A percentile compares a stretch with the other conserved stretches of the same genome.
These are phyloP conservation scores for Teunomyces stri DNA, from an alignment of 805 yeast species.

Conservation along the genomic window DNA sequence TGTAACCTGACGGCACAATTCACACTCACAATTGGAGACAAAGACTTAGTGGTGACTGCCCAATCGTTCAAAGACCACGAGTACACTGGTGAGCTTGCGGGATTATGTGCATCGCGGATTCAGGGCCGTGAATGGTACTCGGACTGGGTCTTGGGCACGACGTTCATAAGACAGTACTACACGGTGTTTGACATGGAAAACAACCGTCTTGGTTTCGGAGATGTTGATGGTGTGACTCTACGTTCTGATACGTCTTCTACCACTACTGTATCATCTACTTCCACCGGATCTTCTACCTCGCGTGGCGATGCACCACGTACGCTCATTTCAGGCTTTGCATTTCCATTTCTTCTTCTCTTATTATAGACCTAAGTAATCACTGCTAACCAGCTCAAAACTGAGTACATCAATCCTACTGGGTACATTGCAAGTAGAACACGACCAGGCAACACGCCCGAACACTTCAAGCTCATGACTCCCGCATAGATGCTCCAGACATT, in stretches of 20 bases:
- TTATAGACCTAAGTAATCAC: slow-evolving; percentile 45
- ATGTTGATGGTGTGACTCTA: not conserved
- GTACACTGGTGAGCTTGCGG: slow-evolving; percentile 38
- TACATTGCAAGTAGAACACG: slow-evolving; percentile 61
- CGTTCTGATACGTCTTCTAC: no score
- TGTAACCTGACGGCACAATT: slow-evolving; percentile 46
- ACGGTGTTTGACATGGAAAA: slow-evolving; percentile 55
- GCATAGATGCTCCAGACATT: slow-evolving; percentile 65
- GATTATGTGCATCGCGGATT: slow-evolving; percentile 62
- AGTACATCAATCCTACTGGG: slow-evolving; percentile 63
- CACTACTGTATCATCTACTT: not conserved
- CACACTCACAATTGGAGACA: slow-evolving; percentile 41
- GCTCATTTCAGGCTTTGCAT: not conserved
- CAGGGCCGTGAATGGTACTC: slow-evolving; percentile 49
- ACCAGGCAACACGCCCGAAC: slow-evolving; percentile 64
- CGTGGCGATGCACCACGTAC: not conserved
- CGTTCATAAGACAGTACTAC: slow-evolving; percentile 54
- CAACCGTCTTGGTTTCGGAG: slow-evolving; percentile 50
- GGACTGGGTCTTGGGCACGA: slow-evolving; percentile 63
- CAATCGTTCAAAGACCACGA: slow-evolving; percentile 48
- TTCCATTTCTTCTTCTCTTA: not conserved
- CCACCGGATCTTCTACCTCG: not conserved
- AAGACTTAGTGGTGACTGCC: slow-evolving; percentile 45
- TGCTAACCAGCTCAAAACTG: slow-evolving; percentile 63
- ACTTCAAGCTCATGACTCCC: slow-evolving; percentile 58